Conservation (phyloP, 2,329 filamentous ascomycete species). For the Talaromyces marneffei region DNA sequence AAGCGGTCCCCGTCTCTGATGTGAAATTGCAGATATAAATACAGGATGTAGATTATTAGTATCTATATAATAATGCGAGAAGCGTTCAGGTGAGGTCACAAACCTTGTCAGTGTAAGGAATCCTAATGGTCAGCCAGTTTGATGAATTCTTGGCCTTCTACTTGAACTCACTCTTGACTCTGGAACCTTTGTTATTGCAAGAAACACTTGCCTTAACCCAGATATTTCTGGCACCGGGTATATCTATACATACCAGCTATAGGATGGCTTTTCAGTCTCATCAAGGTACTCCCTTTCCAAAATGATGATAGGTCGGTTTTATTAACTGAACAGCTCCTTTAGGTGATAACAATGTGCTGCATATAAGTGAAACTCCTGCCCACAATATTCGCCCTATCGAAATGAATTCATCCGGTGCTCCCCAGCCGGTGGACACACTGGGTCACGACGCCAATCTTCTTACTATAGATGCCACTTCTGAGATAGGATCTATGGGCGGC, state of each 20-base stretch:
- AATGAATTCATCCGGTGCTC: not conserved
- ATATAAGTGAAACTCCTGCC: not conserved
- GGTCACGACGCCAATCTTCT: not conserved
- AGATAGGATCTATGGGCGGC: not conserved
- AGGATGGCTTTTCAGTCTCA: not conserved
- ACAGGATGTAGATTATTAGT: not conserved
- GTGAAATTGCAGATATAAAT: not conserved
- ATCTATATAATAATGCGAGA: not conserved
- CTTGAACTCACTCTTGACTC: not conserved
- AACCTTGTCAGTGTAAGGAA: not conserved
- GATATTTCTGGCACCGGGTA: not conserved
- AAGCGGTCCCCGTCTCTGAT: not conserved
- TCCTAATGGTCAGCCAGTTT: not conserved
- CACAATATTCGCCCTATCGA: not conserved
- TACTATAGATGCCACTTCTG: not conserved
- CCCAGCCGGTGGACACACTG: not conserved
- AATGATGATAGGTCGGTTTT: not conserved
- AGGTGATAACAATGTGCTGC: not conserved
- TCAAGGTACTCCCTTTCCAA: not conserved
- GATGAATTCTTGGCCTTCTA: not conserved
- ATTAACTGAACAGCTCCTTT: not conserved
- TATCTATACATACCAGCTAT: not conserved
- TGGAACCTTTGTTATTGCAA: not conserved
- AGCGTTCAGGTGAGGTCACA: not conserved
- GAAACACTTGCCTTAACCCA: not conserved